Percentiles rank a stretch among this genome's conserved stretches.
These are phyloP conservation scores for Fistulifera solaris DNA, from an alignment of 108 stramenopile species.

Conservation along the genomic window DNA sequence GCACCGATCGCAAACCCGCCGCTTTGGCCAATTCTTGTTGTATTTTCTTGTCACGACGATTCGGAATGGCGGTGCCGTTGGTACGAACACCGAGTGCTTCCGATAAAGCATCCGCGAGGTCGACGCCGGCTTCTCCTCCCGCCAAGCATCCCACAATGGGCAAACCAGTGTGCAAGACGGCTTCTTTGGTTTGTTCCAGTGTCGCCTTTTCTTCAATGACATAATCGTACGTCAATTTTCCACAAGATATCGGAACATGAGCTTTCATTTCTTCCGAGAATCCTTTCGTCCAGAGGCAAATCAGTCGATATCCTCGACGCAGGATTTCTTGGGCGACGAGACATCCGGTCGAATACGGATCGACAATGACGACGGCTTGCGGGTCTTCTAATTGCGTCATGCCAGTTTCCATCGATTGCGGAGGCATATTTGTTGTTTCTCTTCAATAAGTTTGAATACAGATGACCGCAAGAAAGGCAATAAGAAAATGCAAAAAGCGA, in stretches of 20 bases:
- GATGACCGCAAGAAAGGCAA: conserved; percentile 60
- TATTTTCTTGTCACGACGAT: conserved; percentile 75
- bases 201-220: conserved; percentile 41
- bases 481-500: too few species aligned
- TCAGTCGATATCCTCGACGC: conserved; percentile 64
- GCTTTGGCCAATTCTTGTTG: conserved; percentile 72
- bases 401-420: conserved; percentile 38
- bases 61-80: conserved; percentile 61
- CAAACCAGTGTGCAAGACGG: conserved; percentile 21
- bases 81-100: conserved; percentile 53
- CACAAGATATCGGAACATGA: conserved; percentile 52
- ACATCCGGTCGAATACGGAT: conserved; percentile 83
- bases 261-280: conserved; percentile 66
- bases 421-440: conserved; percentile 67
- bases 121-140: conserved; percentile 82
- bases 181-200: conserved; percentile 28
- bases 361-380: conserved; percentile 54
- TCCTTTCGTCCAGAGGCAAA: conserved; percentile 62
- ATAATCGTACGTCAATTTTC: conserved; percentile 45
- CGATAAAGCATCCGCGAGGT: conserved; percentile 55
- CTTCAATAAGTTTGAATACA: conserved; percentile 42
- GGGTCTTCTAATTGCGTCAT: too few species aligned
- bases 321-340: conserved; percentile 68
- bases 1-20: conserved; percentile 67
- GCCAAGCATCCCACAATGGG: conserved; percentile 66